Evolutionary conservation across 495 filamentous ascomycete species (phyloP), one percentile per base, ranked within the genome.

Genomic region (Xylaria venustula): DNA sequence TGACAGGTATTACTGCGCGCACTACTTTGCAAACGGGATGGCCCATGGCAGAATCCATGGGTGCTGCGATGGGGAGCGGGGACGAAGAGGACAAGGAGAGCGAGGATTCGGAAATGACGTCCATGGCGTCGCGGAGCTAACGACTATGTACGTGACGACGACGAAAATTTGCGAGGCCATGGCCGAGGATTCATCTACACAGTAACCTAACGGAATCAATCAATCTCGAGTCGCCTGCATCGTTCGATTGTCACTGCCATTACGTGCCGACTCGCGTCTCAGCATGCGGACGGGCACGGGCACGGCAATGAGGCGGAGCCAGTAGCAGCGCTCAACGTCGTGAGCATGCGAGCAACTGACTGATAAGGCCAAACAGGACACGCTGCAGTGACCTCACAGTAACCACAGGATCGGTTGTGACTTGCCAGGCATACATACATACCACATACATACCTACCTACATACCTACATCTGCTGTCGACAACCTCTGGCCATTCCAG

Each of bases 1-100:
- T 20, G n/a, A 34, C 53, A 44, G 11, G 3, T 2, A 20, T 4
- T 46, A 46, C 42, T n/a, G n/a, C n/a, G n/a, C n/a, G n/a, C n/a
- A n/a, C n/a, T n/a, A n/a, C n/a, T n/a, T n/a, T n/a, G n/a, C n/a
- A n/a, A n/a, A n/a, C n/a, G n/a, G n/a, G n/a, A n/a, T n/a, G n/a
- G n/a, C n/a, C n/a, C n/a, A n/a, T n/a, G n/a, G n/a, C n/a, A n/a
- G n/a, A n/a, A n/a, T n/a, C n/a, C n/a, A n/a, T 44, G 17, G 40
- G 32, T 54, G 28, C 34, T 54, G 36, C 52, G 37, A 26, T n/a
- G 15, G 36, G 17, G 25, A 45, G 53, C 53, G 53, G 53, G 53
- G 53, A 54, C 25, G 52, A 26, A 11, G 30, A 11, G 11, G 30
- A 34, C 11, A n/a, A n/a, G n/a, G n/a, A n/a, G 30, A 11, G 30